These are phyloP conservation scores for Acer negundo DNA, from an alignment of 345 rosid genomes.

Conservation along the genomic window DNA sequence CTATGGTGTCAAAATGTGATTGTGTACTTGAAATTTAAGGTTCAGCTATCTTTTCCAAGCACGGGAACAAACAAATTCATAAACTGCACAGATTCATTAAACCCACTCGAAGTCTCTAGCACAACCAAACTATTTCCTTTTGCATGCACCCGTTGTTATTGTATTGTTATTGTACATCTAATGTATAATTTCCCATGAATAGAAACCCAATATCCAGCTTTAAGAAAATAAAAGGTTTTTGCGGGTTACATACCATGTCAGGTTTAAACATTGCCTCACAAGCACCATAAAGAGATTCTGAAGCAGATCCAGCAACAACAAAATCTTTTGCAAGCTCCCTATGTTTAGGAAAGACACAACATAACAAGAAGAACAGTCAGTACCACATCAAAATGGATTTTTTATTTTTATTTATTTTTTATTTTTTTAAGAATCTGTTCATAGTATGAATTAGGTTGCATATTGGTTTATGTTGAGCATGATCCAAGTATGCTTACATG, in stretches of 20 bases:
- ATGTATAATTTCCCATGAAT: background rate
- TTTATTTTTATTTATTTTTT: too few relatives aligned
- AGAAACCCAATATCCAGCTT: background rate
- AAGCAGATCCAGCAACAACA: constrained; percentile 93
- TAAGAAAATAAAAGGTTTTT: background rate
- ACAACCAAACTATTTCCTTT: background rate
- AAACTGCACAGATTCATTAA: background rate
- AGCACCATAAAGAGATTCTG: constrained; percentile 96
- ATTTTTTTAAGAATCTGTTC: background rate
- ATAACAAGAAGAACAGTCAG: constrained; percentile 2
- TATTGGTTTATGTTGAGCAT: background rate
- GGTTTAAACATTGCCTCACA: constrained; percentile 95
- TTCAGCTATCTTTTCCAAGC: background rate
- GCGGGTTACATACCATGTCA: constrained; percentile 67
- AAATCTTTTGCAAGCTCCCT: constrained; percentile 97
- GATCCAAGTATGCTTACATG: constrained; percentile 3
- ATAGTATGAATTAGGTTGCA: background rate
- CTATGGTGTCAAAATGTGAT: background rate
- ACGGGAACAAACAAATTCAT: background rate
- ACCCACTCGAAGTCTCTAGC: background rate
- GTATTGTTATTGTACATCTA: background rate
- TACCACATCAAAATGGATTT: background rate
- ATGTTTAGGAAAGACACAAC: constrained; percentile 20
- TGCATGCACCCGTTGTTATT: background rate
- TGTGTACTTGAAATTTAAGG: background rate